Evolutionary conservation across 192 early-diverging fungal genomes (phyloP).

Genomic region (Backusella australiensis): DNA sequence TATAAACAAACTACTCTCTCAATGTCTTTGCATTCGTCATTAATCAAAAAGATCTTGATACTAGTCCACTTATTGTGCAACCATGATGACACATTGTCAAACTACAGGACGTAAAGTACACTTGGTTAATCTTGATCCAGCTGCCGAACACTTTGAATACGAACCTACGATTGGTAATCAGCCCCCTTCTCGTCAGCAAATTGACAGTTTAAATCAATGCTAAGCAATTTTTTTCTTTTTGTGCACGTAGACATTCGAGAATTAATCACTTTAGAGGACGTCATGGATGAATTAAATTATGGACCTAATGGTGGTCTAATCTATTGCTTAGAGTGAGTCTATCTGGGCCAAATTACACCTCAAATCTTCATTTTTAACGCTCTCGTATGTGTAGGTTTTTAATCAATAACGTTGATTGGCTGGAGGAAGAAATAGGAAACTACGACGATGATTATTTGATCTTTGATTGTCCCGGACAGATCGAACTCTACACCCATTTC

Average conservation of each 20-base stretch:
- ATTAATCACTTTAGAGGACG: conserved; percentile 96
- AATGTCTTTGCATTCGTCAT: background rate
- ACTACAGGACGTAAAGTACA: conserved; percentile 80
- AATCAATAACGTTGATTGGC: conserved; percentile 94
- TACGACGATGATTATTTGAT: conserved; percentile 97
- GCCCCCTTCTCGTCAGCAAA: background rate
- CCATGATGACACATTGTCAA: conserved; percentile 94
- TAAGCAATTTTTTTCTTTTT: background rate
- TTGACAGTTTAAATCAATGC: background rate
- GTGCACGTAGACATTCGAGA: conserved; percentile 79
- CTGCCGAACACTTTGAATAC: conserved; percentile 95
- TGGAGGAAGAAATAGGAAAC: conserved; percentile 88
- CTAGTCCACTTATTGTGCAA: conserved; percentile 92
- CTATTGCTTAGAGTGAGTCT: conserved; percentile 89
- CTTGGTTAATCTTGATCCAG: conserved; percentile 96
- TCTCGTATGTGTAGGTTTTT: conserved; percentile 56
- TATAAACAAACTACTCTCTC: conserved; percentile 14
- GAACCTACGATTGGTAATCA: conserved; percentile 73
- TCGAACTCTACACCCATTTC: conserved; percentile 98
- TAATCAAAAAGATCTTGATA: background rate
- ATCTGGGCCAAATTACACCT: background rate
- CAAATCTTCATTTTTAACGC: background rate
- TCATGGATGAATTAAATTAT: conserved; percentile 95
- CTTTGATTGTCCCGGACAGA: conserved; percentile 97
- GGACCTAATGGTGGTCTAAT: conserved; percentile 97